Conservation (phyloP, 495 filamentous ascomycete genomes). For the Penicillium paradoxum region DNA sequence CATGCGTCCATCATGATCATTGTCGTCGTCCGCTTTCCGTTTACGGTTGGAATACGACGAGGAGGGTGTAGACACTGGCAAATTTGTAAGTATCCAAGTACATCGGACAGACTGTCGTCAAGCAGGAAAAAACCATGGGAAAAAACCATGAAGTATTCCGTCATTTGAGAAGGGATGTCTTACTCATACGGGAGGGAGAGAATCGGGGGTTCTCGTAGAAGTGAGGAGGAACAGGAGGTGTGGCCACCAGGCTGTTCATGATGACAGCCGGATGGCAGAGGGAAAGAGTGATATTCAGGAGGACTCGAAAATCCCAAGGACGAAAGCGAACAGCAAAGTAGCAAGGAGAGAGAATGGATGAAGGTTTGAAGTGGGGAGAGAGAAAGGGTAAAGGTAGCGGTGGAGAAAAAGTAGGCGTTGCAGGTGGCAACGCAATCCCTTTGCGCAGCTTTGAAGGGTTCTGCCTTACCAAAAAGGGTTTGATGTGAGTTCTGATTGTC, state of each 20-base stretch:
- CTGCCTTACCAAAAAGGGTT: background rate
- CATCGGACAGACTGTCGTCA: background rate
- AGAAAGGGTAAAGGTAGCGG: conserved; percentile 41
- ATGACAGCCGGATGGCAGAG: conserved; percentile 39
- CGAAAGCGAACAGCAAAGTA: conserved; percentile 15
- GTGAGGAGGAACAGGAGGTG: conserved; percentile 69
- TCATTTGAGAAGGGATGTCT: conserved; percentile 11
- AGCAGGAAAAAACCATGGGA: no score
- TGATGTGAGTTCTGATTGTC: background rate
- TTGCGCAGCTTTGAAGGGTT: conserved; percentile 22
- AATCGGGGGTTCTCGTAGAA: conserved; percentile 66
- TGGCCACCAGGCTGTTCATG: conserved; percentile 61
- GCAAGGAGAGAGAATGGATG: conserved; percentile 30
- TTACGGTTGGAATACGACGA: conserved; percentile 59
- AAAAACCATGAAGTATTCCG: background rate
- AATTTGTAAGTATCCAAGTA: conserved; percentile 18
- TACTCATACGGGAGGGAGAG: conserved; percentile 69
- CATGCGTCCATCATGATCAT: conserved; percentile 71
- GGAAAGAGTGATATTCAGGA: conserved; percentile 9
- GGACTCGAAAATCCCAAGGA: conserved; percentile 12
- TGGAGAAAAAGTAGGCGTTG: conserved; percentile 36
- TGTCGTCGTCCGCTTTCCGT: conserved; percentile 84
- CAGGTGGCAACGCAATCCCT: conserved; percentile 42
- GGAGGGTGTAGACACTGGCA: conserved; percentile 51
- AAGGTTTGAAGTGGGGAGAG: conserved; percentile 35